Evolutionary conservation across 1,284 basidiomycete species (phyloP).

Genomic region (Papiliotrema laurentii): DNA sequence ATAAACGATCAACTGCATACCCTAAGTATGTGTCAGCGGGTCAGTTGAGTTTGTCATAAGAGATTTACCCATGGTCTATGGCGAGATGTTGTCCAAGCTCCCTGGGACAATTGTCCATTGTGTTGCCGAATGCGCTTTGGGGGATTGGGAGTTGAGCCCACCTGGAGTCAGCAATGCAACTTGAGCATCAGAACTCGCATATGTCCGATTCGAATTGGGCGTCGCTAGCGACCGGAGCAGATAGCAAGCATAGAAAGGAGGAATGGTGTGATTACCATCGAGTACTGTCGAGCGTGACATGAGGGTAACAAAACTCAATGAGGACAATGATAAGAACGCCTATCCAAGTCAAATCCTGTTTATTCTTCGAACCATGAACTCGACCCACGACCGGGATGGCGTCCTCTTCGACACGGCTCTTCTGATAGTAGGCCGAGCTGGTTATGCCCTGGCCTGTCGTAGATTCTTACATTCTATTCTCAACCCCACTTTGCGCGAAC

Average conservation of each 20-base stretch:
- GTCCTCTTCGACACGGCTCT: constrained; percentile 42
- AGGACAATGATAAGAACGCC: too few relatives aligned
- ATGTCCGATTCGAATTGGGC: constrained; percentile 57
- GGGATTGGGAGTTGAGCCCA: constrained; percentile 78
- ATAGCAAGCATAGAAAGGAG: constrained; percentile 84
- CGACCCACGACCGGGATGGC: too few relatives aligned
- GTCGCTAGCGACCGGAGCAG: constrained; percentile 66
- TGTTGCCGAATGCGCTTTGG: constrained; percentile 76
- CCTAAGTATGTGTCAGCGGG: too few relatives aligned
- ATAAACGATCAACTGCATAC: constrained; percentile 80
- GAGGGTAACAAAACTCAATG: too few relatives aligned
- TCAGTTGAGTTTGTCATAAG: background rate
- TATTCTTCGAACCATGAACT: background rate
- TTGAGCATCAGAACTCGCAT: constrained; percentile 32
- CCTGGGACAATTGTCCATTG: constrained; percentile 72
- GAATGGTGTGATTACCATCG: constrained; percentile 58
- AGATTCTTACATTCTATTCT: constrained; percentile 40
- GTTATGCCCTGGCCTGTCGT: constrained; percentile 41
- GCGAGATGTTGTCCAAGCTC: constrained; percentile 67
- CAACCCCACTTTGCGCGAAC: constrained; percentile 38
- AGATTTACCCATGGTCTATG: constrained; percentile 67
- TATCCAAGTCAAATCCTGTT: too few relatives aligned
- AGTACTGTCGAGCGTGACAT: constrained; percentile 39
- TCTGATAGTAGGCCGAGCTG: constrained; percentile 32
- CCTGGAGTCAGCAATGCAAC: constrained; percentile 55